These are phyloP conservation scores for Nannizziopsis barbatae DNA, from an alignment of 2,329 filamentous ascomycete species.

Conservation along the genomic window DNA sequence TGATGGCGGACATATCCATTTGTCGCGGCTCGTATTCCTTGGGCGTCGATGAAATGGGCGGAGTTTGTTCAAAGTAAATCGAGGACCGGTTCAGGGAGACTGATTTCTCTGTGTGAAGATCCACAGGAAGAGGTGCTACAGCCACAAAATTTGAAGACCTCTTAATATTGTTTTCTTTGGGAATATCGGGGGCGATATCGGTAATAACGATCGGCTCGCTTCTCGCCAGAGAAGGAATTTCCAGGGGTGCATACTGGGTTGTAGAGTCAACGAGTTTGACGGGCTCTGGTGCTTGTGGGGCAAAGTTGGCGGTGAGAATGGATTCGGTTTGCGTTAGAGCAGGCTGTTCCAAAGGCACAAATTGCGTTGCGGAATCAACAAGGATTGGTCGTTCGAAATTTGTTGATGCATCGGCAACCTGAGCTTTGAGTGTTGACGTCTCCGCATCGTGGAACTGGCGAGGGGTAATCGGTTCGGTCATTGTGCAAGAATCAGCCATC, in stretches of 20 bases:
- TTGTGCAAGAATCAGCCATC: slow-evolving; percentile 52
- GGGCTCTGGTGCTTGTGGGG: slow-evolving; percentile 26
- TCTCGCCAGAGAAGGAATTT: too few species aligned
- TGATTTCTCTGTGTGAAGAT: not conserved
- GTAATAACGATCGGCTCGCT: too few species aligned
- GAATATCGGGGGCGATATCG: too few species aligned
- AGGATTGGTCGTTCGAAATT: slow-evolving; percentile 13
- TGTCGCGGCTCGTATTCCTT: slow-evolving; percentile 14
- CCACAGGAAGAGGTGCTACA: not conserved
- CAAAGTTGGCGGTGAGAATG: slow-evolving; percentile 24
- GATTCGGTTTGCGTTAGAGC: slow-evolving; percentile 19
- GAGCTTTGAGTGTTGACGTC: not conserved
- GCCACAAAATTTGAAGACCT: not conserved
- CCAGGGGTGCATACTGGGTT: too few species aligned
- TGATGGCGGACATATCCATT: slow-evolving; percentile 19
- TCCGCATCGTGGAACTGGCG: not conserved
- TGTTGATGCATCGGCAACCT: slow-evolving; percentile 8
- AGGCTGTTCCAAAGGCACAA: slow-evolving; percentile 28
- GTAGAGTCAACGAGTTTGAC: too few species aligned
- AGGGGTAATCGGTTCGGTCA: slow-evolving; percentile 44
- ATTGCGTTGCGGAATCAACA: slow-evolving; percentile 35
- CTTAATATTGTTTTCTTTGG: not conserved
- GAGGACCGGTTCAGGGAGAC: not conserved
- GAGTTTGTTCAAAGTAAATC: slow-evolving; percentile 6
- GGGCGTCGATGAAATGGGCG: slow-evolving; percentile 13